Evolutionary conservation across 1,139 yeast species (phyloP).

Genomic region (Geotrichum macrosporum): DNA sequence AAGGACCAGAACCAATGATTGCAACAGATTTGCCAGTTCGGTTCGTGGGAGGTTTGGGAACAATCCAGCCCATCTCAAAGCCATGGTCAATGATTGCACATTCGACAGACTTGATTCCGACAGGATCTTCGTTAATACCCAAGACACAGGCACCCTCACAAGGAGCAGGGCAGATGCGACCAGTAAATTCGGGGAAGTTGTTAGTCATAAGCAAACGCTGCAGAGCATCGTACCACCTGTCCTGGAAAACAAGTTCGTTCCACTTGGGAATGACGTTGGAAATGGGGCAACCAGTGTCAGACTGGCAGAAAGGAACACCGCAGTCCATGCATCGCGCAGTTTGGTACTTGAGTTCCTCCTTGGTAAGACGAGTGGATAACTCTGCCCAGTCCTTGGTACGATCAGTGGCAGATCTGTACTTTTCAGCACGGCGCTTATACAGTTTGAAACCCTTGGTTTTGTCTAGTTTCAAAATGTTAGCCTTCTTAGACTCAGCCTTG

Average conservation of each 20-base stretch:
- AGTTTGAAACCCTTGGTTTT: slow-evolving; percentile 89
- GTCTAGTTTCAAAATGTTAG: slow-evolving; percentile 59
- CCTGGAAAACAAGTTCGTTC: slow-evolving; percentile 93
- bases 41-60: slow-evolving; percentile 68
- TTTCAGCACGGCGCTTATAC: slow-evolving; percentile 83
- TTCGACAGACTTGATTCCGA: slow-evolving; percentile 93
- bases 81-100: slow-evolving; percentile 96
- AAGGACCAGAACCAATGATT: slow-evolving; percentile 92
- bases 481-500: slow-evolving; percentile 58
- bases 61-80: slow-evolving; percentile 94
- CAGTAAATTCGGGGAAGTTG: slow-evolving; percentile 98
- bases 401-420: slow-evolving; percentile 69
- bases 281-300: slow-evolving; percentile 97
- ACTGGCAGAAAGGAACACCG: slow-evolving; percentile 98
- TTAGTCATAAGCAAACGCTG: slow-evolving; percentile 92
- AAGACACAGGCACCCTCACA: slow-evolving; percentile 98
- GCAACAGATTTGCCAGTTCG: slow-evolving; percentile 88
- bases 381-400: slow-evolving; percentile 93
- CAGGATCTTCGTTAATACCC: slow-evolving; percentile 92
- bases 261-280: slow-evolving; percentile 97
- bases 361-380: slow-evolving; percentile 72
- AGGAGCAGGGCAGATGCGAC: slow-evolving; percentile 98
- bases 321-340: slow-evolving; percentile 99
- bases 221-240: slow-evolving; percentile 91
- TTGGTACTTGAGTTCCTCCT: slow-evolving; percentile 82